phyloP scores from a whole-genome alignment of 2,329 filamentous ascomycete genomes.

The Xylaria sp. region DNA sequence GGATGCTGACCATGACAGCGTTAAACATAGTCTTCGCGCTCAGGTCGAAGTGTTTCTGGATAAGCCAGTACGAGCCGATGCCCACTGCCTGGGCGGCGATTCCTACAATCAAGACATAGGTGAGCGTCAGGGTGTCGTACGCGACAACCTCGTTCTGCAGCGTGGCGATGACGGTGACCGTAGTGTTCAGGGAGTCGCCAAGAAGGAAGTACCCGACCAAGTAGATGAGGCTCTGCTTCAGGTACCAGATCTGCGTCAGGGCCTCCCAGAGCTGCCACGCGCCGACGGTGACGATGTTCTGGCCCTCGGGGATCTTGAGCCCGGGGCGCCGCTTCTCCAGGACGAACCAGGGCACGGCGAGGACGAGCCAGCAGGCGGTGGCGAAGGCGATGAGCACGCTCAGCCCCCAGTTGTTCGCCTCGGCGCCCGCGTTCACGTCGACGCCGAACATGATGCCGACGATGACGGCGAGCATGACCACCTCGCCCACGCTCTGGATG shows the following conservation, averaged over 20 bases:
- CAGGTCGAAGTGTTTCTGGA: constrained; percentile 62
- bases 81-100: constrained; percentile 65
- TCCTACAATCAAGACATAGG: constrained; percentile 68
- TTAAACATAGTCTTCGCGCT: constrained; percentile 72
- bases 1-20: constrained; percentile 61
- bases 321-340: constrained; percentile 67
- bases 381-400: constrained; percentile 68
- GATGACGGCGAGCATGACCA: constrained; percentile 65
- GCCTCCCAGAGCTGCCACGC: constrained; percentile 65
- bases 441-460: constrained; percentile 66
- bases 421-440: constrained; percentile 58
- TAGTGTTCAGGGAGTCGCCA: constrained; percentile 71
- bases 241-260: constrained; percentile 60
- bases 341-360: constrained; percentile 69
- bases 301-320: constrained; percentile 42
- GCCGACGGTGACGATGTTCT: constrained; percentile 59
- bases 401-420: constrained; percentile 68
- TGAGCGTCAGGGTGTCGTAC: constrained; percentile 66
- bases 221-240: constrained; percentile 68
- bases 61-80: constrained; percentile 63
- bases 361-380: constrained; percentile 64
- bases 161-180: constrained; percentile 67
- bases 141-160: constrained; percentile 66
- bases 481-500: constrained; percentile 63
- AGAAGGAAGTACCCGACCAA: constrained; percentile 69